Conservation (phyloP, 164 flowering plant species). For the Berberis thunbergii region DNA sequence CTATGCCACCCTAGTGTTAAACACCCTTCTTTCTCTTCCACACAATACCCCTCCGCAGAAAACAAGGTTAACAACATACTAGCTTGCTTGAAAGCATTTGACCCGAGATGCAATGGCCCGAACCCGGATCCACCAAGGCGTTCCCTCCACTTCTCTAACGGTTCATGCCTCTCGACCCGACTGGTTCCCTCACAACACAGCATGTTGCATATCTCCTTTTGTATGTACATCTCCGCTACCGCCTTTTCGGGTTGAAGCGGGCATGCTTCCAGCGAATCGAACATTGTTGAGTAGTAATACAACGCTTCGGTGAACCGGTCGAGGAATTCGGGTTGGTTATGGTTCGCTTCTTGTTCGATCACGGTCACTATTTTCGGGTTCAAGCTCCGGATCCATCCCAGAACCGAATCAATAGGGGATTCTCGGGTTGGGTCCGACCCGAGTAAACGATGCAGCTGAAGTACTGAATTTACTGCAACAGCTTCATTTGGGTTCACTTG, state of each 20-base stretch:
- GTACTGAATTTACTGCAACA: constrained; percentile 59
- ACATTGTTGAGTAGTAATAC: constrained; percentile 73
- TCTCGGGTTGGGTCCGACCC: constrained; percentile 19
- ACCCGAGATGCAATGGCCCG: constrained; percentile 60
- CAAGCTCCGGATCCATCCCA: constrained; percentile 40
- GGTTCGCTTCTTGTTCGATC: constrained; percentile 71
- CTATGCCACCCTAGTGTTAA: constrained; percentile 83
- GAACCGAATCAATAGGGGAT: constrained; percentile 21
- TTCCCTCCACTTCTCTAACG: constrained; percentile 49
- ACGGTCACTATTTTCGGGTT: constrained; percentile 66
- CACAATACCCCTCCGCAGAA: constrained; percentile 68
- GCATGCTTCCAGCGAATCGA: constrained; percentile 67
- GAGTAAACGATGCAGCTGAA: constrained; percentile 54
- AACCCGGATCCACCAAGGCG: constrained; percentile 57
- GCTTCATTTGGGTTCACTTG: constrained; percentile 43
- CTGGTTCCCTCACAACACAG: constrained; percentile 75
- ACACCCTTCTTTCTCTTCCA: constrained; percentile 69
- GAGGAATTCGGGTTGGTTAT: constrained; percentile 48
- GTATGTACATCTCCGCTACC: constrained; percentile 37
- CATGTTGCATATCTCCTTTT: constrained; percentile 53
- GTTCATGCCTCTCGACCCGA: constrained; percentile 74
- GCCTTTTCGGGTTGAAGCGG: constrained; percentile 34
- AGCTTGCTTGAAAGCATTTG: constrained; percentile 77
- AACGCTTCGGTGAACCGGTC: constrained; percentile 71
- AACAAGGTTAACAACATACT: constrained; percentile 64